Percentiles rank a stretch among this genome's conserved stretches.
phyloP scores from a whole-genome alignment of 805 yeast species.

The Ogataea corticis region DNA sequence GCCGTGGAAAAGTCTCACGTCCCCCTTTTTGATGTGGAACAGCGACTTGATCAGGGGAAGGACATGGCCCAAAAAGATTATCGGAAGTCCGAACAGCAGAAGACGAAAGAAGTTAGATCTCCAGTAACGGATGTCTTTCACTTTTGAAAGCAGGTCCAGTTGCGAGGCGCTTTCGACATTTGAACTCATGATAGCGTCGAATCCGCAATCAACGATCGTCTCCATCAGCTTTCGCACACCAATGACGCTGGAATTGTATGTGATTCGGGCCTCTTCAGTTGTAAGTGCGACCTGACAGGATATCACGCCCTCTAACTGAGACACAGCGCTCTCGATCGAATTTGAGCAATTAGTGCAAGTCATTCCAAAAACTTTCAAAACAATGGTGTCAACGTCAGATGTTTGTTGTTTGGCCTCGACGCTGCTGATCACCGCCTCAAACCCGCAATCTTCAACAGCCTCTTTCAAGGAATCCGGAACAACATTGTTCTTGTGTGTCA shows the following conservation, averaged over 20 bases:
- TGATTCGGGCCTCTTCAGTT: slow-evolving; percentile 54
- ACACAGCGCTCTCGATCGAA: slow-evolving; percentile 49
- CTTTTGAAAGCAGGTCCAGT: slow-evolving; percentile 62
- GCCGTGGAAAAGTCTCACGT: slow-evolving; percentile 47
- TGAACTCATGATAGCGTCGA: slow-evolving; percentile 49
- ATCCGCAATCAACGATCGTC: slow-evolving; percentile 50
- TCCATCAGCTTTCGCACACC: slow-evolving; percentile 69
- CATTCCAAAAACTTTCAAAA: slow-evolving; percentile 56
- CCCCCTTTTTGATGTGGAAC: slow-evolving; percentile 14
- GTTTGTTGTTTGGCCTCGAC: slow-evolving; percentile 23
- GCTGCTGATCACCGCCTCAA: slow-evolving; percentile 47
- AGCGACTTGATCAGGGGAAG: slow-evolving; percentile 39
- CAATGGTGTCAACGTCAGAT: slow-evolving; percentile 15
- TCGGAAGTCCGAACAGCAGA: slow-evolving; percentile 61
- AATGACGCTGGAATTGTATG: slow-evolving; percentile 47
- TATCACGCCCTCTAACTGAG: slow-evolving; percentile 46
- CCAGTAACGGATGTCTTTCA: slow-evolving; percentile 77
- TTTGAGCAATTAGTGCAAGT: slow-evolving; percentile 57
- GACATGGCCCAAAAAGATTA: slow-evolving; percentile 51
- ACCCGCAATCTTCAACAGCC: slow-evolving; percentile 49
- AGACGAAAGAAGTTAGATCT: slow-evolving; percentile 52
- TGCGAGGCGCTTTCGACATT: slow-evolving; percentile 67
- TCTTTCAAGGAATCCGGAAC: slow-evolving; percentile 45
- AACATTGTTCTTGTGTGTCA: slow-evolving; percentile 43
- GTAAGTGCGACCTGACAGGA: slow-evolving; percentile 51